phyloP scores from a whole-genome alignment of 306 rosid species.

The Herpetospermum pedunculosum region DNA sequence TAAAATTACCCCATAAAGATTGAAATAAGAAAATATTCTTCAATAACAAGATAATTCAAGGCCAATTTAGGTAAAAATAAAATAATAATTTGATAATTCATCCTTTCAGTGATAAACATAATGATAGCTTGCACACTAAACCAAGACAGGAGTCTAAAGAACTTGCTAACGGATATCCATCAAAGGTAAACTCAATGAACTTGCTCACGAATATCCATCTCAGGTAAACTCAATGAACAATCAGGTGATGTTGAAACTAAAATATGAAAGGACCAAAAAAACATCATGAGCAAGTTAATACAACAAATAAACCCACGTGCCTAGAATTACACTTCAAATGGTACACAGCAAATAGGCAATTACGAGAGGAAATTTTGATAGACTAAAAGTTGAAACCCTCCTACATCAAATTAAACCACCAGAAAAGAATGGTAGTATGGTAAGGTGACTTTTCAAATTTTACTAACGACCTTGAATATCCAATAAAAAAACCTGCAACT shows the following conservation, averaged over 20 bases:
- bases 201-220: background rate
- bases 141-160: background rate
- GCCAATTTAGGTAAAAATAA: background rate
- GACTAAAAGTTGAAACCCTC: slow-evolving; percentile 2
- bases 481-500: slow-evolving; percentile 27
- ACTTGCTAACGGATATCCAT: background rate
- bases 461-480: slow-evolving; percentile 19
- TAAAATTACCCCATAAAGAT: background rate
- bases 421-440: background rate
- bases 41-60: background rate
- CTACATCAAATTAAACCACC: slow-evolving; percentile 4
- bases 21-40: background rate
- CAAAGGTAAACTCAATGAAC: background rate
- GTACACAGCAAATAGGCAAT: background rate
- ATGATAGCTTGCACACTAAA: background rate
- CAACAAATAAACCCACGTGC: background rate
- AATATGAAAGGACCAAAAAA: background rate
- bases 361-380: background rate
- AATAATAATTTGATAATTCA: background rate
- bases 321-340: background rate
- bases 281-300: background rate
- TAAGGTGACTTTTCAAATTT: background rate
- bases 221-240: background rate
- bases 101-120: background rate
- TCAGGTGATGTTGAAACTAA: background rate